These are phyloP conservation scores for Pythium phragmiticola DNA, from an alignment of 352 stramenopile species.

Conservation along the genomic window DNA sequence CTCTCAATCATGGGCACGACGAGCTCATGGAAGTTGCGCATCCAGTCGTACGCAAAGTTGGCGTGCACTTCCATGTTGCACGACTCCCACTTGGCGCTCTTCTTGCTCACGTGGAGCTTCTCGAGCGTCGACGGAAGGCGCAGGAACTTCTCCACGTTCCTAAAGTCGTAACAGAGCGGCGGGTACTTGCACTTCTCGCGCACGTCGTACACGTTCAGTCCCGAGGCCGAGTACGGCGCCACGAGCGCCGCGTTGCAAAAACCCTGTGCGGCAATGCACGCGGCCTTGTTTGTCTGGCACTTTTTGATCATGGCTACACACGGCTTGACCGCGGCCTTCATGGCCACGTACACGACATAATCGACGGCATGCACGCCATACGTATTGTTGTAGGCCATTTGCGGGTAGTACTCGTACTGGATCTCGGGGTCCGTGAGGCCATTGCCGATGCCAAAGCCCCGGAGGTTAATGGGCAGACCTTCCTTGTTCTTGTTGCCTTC, in stretches of 20 bases:
- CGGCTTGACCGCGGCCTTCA: slow-evolving; percentile 58
- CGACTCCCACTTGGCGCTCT: slow-evolving; percentile 84
- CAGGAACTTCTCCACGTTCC: slow-evolving; percentile 90
- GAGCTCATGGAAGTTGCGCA: slow-evolving; percentile 95
- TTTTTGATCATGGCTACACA: slow-evolving; percentile 81
- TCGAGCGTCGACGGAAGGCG: slow-evolving; percentile 73
- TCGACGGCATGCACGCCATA: slow-evolving; percentile 75
- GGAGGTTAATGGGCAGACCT: slow-evolving; percentile 84
- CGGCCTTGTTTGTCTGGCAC: slow-evolving; percentile 77
- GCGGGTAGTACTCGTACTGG: slow-evolving; percentile 80
- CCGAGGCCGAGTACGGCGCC: slow-evolving; percentile 47
- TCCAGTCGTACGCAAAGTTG: slow-evolving; percentile 94
- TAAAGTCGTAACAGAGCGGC: slow-evolving; percentile 96
- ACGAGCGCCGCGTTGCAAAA: slow-evolving; percentile 89
- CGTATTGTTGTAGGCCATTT: slow-evolving; percentile 93
- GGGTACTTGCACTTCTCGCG: slow-evolving; percentile 87
- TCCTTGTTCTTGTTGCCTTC: slow-evolving; percentile 62
- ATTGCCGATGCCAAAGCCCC: slow-evolving; percentile 95
- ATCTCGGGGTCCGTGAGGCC: slow-evolving; percentile 93
- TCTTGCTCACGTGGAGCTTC: slow-evolving; percentile 83
- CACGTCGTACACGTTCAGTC: slow-evolving; percentile 90
- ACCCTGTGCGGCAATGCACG: slow-evolving; percentile 83
- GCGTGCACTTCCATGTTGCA: slow-evolving; percentile 96
- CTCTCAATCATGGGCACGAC: slow-evolving; percentile 91
- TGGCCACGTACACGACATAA: slow-evolving; percentile 57